A percentile compares a stretch with the other conserved stretches of the same genome.
These are phyloP conservation scores for Anisodus tanguticus DNA, from an alignment of 257 asterid genomes.

Conservation along the genomic window DNA sequence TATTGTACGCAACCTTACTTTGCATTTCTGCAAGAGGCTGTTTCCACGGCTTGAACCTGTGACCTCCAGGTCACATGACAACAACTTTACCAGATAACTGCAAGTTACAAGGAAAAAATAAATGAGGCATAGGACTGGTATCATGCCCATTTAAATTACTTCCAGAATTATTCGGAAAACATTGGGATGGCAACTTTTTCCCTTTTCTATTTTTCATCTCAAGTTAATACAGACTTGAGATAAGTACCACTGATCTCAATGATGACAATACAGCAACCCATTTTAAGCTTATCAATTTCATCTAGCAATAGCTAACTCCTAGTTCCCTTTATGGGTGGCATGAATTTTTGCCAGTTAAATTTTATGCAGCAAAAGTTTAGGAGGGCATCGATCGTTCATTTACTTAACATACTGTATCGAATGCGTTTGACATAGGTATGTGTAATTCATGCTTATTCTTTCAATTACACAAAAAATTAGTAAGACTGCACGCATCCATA, in stretches of 20 bases:
- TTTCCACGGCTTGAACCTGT: too few species aligned
- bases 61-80: too few species aligned
- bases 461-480: background rate
- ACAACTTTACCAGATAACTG: background rate
- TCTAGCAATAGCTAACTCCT: background rate
- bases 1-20: too few species aligned
- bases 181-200: background rate
- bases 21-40: too few species aligned
- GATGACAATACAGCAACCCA: background rate
- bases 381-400: background rate
- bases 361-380: background rate
- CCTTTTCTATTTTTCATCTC: background rate
- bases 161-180: background rate
- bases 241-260: background rate
- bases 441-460: conserved; percentile 2
- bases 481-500: background rate
- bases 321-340: background rate
- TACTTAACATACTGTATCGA: background rate
- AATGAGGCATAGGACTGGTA: background rate
- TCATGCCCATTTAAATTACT: background rate
- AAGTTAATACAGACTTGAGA: background rate
- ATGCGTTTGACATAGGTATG: background rate
- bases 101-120: conserved; percentile 14
- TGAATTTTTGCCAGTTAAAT: background rate
- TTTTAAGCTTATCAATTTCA: background rate